Base-by-base conservation (phyloP, 163 green algal species). In the Chlamydomonas reinhardtii region DNA sequence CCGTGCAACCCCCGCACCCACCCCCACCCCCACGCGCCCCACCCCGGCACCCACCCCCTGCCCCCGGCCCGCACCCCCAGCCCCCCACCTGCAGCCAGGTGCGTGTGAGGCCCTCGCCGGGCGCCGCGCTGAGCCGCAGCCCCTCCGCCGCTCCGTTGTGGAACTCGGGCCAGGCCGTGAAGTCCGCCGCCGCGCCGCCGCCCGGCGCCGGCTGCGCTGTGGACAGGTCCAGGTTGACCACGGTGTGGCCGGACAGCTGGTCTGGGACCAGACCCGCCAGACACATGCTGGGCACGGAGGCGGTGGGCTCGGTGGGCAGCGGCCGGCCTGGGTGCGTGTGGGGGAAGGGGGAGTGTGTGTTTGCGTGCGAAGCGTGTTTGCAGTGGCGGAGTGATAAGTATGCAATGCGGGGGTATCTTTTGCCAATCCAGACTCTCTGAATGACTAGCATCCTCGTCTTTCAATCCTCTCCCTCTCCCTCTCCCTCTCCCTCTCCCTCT, bases 121-220 rank as follows among this genome's bases (percentile, higher is more conserved):
- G 27, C 29, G 35, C 82, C 0, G 62, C 61, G 24, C 73, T 73
- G 64, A 88, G 73, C 29, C 82, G 73, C 61, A 88, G 61, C 9
- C 82, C 82, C 72, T 87, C 81, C 20, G 81, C 81, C 17, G 71
- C 81, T 20, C 81, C 98, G 82, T 99, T 99, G 94, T 99, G 98
- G 91, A 99, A 99, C 91, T 99, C 96, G 6, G 97, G 95, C 98
- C 98, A 99, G 3, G 94, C 94, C 0, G 94, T 97, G 27, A 97
- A 82, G n/a, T 98, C 96, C 32, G 91, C 89, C 1, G 92, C 87
- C 6, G 96, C 95, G 24, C 95, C 94, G 14, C 91, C 92, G 6
- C 91, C 91, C 35, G 91, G 89, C n/a, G 90, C 88, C 56, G 89
- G 72, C 61, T 87, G 76, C 32, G 89, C 87, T 20, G 78, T 86